Percentiles rank a stretch among this genome's conserved stretches.
These are phyloP conservation scores for Ustilago cynodontis DNA, from an alignment of 1,284 basidiomycete genomes.

Conservation along the genomic window DNA sequence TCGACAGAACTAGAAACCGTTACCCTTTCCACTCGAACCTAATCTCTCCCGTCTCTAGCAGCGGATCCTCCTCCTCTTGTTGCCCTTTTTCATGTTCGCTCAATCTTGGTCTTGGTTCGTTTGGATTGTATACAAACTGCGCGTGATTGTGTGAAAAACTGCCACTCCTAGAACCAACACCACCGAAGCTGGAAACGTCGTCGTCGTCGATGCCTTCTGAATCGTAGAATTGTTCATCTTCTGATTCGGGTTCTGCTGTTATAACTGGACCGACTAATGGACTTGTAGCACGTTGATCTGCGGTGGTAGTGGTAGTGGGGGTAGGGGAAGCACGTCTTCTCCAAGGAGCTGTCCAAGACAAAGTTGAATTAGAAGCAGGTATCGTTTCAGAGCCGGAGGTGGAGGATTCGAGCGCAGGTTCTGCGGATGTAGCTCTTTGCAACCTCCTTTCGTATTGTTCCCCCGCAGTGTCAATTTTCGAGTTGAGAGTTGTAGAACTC, in stretches of 20 bases:
- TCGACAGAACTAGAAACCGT: too few relatives aligned
- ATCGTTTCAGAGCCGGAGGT: background rate
- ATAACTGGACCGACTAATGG: constrained; percentile 57
- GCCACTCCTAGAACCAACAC: constrained; percentile 6
- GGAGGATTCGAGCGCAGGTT: constrained; percentile 21
- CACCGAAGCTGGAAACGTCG: constrained; percentile 25
- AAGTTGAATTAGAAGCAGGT: constrained; percentile 5
- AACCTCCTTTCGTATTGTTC: background rate
- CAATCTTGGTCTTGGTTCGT: constrained; percentile 10
- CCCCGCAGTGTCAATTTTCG: background rate
- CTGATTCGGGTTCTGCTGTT: constrained; percentile 43
- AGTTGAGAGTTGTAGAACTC: background rate
- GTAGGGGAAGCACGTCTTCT: constrained; percentile 47
- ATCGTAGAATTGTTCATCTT: constrained; percentile 56
- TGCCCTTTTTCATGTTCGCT: constrained; percentile 34
- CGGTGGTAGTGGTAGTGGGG: background rate
- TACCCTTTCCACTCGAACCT: constrained; percentile 65
- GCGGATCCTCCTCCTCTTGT: constrained; percentile 49
- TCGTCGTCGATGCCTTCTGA: constrained; percentile 34
- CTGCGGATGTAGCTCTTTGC: constrained; percentile 24
- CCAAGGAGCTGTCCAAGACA: constrained; percentile 55
- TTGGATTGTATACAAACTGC: constrained; percentile 6
- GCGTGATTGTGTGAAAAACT: background rate
- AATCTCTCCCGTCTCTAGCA: constrained; percentile 66
- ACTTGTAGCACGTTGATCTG: constrained; percentile 30